Conservation (phyloP, 257 asterid species). For the Echites panduratus region DNA sequence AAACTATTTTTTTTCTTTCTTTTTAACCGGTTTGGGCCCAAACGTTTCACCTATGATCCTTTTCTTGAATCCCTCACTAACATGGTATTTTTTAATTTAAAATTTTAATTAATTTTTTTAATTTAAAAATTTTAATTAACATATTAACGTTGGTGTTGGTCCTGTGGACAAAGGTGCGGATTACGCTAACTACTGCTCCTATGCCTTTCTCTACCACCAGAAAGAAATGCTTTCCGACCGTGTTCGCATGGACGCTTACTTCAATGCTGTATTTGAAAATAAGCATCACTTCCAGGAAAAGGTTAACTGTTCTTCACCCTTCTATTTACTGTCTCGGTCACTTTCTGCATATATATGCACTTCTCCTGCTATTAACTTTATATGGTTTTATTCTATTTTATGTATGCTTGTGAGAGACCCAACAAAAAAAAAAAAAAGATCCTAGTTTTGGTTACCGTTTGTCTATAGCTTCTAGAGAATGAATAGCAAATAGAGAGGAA, state of each 20-base stretch:
- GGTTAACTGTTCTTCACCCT: conserved; percentile 26
- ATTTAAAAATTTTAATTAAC: too few species aligned
- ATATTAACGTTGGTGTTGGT: too few species aligned
- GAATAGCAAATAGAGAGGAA: background rate
- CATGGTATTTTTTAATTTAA: too few species aligned
- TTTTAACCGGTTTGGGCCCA: too few species aligned
- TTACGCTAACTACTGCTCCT: too few species aligned
- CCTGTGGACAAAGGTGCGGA: too few species aligned
- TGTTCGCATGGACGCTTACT: conserved; percentile 97
- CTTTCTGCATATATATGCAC: background rate
- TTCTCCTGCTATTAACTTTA: background rate
- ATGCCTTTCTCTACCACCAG: too few species aligned
- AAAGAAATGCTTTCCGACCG: conserved; percentile 98
- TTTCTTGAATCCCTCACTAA: too few species aligned
- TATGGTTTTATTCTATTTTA: background rate
- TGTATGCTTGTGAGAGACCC: background rate
- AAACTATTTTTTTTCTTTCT: too few species aligned
- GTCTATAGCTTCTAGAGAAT: background rate
- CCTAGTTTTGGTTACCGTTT: background rate
- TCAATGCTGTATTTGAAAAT: conserved; percentile 69
- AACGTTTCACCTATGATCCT: too few species aligned
- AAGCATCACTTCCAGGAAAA: conserved; percentile 75
- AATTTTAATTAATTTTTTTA: too few species aligned
- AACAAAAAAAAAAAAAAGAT: background rate
- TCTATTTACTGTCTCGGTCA: background rate